These are phyloP conservation scores for Acrocalymma vagum DNA, from an alignment of 2,329 filamentous ascomycete genomes.

Conservation along the genomic window DNA sequence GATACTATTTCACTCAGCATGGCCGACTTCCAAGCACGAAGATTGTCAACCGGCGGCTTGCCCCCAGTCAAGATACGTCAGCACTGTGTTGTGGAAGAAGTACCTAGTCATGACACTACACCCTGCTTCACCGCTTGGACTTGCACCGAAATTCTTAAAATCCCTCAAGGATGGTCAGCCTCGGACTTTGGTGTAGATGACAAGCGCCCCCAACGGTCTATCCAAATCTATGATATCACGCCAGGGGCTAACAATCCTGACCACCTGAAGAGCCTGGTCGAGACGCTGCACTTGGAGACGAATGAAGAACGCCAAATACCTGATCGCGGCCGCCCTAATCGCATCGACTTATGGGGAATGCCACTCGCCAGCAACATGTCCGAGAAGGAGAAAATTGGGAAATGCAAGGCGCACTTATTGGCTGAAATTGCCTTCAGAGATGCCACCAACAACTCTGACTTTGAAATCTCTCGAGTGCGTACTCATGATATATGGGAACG, in stretches of 20 bases:
- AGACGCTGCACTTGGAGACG: conserved; percentile 13
- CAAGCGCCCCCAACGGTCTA: conserved; percentile 10
- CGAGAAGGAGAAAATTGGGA: conserved; percentile 11
- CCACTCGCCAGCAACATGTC: conserved; percentile 10
- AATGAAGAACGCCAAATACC: conserved; percentile 10
- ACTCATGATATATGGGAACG: conserved; percentile 9
- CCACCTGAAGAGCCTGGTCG: conserved; percentile 12
- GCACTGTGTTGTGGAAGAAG: conserved; percentile 15
- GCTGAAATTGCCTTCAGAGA: conserved; percentile 16
- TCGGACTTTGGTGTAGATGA: conserved; percentile 13
- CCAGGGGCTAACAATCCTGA: conserved; percentile 11
- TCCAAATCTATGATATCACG: conserved; percentile 21
- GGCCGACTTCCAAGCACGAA: conserved; percentile 14
- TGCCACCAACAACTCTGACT: conserved; percentile 2
- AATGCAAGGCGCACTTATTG: conserved; percentile 14
- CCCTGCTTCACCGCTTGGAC: conserved; percentile 19
- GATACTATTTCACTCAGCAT: too few relatives aligned
- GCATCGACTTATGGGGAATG: conserved; percentile 18
- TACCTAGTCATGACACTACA: conserved; percentile 12
- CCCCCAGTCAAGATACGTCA: conserved; percentile 13
- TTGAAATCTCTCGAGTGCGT: conserved; percentile 9
- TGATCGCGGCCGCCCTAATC: conserved; percentile 8
- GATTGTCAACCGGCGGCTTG: conserved; percentile 20
- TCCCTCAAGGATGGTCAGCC: conserved; percentile 15
- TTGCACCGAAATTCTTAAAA: conserved; percentile 12